Evolutionary conservation across 2,329 filamentous ascomycete species (phyloP).

Genomic region (Stagonosporopsis vannaccii): DNA sequence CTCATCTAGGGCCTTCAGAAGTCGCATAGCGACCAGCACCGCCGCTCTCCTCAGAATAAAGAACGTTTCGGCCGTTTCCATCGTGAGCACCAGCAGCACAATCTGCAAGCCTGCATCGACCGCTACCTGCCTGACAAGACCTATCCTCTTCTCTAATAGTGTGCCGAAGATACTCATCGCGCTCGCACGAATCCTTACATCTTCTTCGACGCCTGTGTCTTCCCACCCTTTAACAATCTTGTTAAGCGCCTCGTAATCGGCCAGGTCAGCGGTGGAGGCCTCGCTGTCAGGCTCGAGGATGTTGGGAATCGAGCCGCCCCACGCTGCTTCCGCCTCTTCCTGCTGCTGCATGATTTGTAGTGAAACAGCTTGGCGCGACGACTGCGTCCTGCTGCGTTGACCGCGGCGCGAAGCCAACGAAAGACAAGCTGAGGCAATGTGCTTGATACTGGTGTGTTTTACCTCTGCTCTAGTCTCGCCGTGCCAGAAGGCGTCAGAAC

Average conservation of each 20-base stretch:
- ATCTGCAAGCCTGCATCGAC: conserved; percentile 65
- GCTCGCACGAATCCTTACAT: conserved; percentile 73
- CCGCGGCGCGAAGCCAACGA: conserved; percentile 70
- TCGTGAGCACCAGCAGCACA: conserved; percentile 66
- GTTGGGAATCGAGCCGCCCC: conserved; percentile 59
- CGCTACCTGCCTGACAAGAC: conserved; percentile 51
- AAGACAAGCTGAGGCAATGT: conserved; percentile 65
- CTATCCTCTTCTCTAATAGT: conserved; percentile 63
- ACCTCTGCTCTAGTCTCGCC: background rate
- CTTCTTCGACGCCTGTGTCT: conserved; percentile 69
- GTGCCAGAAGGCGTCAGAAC: conserved; percentile 30
- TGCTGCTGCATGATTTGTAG: conserved; percentile 58
- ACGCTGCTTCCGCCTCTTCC: conserved; percentile 60
- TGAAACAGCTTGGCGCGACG: conserved; percentile 62
- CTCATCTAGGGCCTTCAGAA: conserved; percentile 66
- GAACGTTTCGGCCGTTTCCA: conserved; percentile 67
- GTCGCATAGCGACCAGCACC: conserved; percentile 67
- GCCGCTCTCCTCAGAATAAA: conserved; percentile 73
- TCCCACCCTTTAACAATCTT: conserved; percentile 73
- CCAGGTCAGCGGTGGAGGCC: conserved; percentile 24
- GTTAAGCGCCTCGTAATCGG: conserved; percentile 59
- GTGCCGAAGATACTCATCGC: conserved; percentile 70
- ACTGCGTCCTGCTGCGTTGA: conserved; percentile 65
- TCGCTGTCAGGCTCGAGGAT: conserved; percentile 41
- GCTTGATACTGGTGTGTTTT: conserved; percentile 18